A percentile compares a stretch with the other conserved stretches of the same genome.
Evolutionary conservation across 2,329 filamentous ascomycete species (phyloP).

Genomic region (Penicillium sp.): DNA sequence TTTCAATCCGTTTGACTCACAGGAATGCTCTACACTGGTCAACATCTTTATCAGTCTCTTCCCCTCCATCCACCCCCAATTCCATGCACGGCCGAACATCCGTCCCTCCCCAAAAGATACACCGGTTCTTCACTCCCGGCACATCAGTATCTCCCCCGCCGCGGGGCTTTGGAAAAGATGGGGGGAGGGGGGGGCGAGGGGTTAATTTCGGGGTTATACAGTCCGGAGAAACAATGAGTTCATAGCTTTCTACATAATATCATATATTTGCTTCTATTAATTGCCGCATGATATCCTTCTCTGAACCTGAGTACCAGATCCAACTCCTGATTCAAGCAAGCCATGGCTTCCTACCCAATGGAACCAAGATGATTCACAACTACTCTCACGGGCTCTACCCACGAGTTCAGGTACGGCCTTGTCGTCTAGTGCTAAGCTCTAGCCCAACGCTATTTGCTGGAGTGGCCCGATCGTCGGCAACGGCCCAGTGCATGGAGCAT

Average conservation of each 20-base stretch:
- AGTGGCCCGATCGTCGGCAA: background rate
- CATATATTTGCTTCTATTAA: background rate
- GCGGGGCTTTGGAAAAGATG: background rate
- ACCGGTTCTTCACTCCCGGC: conserved; percentile 1
- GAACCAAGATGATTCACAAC: background rate
- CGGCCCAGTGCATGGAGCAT: background rate
- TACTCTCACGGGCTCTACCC: background rate
- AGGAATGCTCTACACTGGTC: conserved; percentile 6
- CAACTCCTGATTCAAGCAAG: background rate
- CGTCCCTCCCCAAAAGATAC: background rate
- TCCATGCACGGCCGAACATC: background rate
- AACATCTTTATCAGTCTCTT: conserved; percentile 2
- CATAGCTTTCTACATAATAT: background rate
- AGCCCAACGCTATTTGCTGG: conserved; percentile 3
- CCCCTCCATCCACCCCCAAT: background rate
- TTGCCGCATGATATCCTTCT: background rate
- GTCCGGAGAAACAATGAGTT: background rate
- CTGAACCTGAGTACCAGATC: background rate
- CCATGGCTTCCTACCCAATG: background rate
- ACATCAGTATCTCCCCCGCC: background rate
- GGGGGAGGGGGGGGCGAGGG: background rate
- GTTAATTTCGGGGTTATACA: background rate
- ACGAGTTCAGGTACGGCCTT: conserved; percentile 3
- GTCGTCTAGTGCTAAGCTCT: conserved; percentile 4
- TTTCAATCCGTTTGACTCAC: conserved; percentile 19